Evolutionary conservation across 345 rosid species (phyloP).

Genomic region (Adansonia digitata): DNA sequence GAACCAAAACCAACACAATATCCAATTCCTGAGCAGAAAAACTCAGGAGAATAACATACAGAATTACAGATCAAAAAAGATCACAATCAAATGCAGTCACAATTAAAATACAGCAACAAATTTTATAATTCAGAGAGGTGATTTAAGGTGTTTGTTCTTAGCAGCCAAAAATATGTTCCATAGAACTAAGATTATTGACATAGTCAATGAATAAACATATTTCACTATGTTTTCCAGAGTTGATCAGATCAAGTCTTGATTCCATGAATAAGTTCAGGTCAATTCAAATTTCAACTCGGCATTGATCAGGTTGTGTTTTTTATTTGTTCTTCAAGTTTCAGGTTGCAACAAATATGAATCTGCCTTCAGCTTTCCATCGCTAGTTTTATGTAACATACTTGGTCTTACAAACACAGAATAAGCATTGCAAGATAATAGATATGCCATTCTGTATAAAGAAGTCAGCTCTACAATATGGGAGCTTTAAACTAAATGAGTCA

Average conservation of each 20-base stretch:
- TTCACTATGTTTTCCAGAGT: not conserved
- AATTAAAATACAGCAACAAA: not conserved
- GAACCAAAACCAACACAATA: not conserved
- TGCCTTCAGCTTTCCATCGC: not conserved
- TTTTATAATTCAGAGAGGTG: not conserved
- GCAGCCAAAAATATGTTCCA: not conserved
- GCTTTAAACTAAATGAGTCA: not conserved
- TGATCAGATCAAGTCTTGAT: not conserved
- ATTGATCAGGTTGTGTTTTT: not conserved
- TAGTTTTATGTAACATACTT: not conserved
- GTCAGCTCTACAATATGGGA: not conserved
- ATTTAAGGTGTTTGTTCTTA: not conserved
- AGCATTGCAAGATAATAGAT: not conserved
- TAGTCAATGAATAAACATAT: not conserved
- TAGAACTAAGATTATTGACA: not conserved
- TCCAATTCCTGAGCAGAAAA: not conserved
- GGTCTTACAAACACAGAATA: not conserved
- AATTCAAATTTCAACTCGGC: not conserved
- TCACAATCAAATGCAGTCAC: not conserved
- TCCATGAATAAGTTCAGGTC: not conserved
- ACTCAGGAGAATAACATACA: constrained; percentile 6
- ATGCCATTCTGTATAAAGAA: no score
- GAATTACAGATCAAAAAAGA: not conserved
- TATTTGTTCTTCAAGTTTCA: not conserved
- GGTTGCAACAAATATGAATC: not conserved